A percentile compares a stretch with the other conserved stretches of the same genome.
phyloP scores from a whole-genome alignment of 179 eudicot genomes.

The Silene noctiflora region DNA sequence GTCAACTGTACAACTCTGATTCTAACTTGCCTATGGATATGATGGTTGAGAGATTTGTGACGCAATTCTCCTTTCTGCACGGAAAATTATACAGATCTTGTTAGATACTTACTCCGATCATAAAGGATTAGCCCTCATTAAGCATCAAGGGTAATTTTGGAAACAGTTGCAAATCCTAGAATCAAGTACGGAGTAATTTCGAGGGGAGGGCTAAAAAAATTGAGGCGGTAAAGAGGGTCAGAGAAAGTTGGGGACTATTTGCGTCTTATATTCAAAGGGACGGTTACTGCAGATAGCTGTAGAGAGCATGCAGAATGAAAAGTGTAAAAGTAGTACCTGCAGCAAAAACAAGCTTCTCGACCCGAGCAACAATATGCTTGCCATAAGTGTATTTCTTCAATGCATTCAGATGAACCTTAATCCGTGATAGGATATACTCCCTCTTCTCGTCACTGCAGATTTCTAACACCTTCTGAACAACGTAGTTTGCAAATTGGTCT shows the following conservation, averaged over 20 bases:
- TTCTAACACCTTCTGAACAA: slow-evolving; percentile 73
- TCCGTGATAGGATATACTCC: slow-evolving; percentile 56
- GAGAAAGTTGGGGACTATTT: too few relatives aligned
- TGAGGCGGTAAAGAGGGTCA: too few relatives aligned
- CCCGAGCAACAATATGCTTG: slow-evolving; percentile 76
- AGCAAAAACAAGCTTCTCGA: slow-evolving; percentile 73
- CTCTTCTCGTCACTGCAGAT: slow-evolving; percentile 68
- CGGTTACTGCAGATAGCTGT: not conserved
- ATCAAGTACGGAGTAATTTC: too few relatives aligned
- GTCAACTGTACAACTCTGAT: slow-evolving; percentile 74
- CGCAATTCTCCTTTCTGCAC: slow-evolving; percentile 63
- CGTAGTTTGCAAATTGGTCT: slow-evolving; percentile 79
- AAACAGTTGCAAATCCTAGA: too few relatives aligned
- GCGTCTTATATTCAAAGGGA: too few relatives aligned
- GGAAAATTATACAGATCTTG: not conserved
- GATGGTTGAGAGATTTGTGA: slow-evolving; percentile 40
- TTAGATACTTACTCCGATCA: not conserved
- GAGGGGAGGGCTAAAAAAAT: too few relatives aligned
- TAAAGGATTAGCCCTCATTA: too few relatives aligned
- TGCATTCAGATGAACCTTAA: slow-evolving; percentile 69
- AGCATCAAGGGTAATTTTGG: too few relatives aligned
- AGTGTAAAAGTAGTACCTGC: slow-evolving; percentile 42
- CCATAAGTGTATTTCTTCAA: slow-evolving; percentile 76
- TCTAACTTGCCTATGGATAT: slow-evolving; percentile 32
- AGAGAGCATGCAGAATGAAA: not conserved